These are phyloP conservation scores for Aspergillus leporis DNA, from an alignment of 495 filamentous ascomycete genomes.

Conservation along the genomic window DNA sequence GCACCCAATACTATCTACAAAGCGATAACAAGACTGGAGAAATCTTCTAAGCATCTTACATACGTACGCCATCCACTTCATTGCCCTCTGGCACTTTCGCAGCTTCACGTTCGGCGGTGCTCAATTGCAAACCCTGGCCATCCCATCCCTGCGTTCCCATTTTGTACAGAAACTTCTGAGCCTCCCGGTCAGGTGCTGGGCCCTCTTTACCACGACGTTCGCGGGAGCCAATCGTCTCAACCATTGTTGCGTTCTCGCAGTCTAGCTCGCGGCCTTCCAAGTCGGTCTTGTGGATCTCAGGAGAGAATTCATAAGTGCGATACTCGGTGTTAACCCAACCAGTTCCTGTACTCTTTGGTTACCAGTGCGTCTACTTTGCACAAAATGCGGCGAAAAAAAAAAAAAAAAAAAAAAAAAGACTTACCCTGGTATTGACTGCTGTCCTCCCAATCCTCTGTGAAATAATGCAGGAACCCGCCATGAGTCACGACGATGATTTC, in stretches of 20 bases:
- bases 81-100: conserved; percentile 38
- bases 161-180: conserved; percentile 42
- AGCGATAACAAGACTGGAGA: not conserved
- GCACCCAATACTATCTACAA: conserved; percentile 7
- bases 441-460: conserved; percentile 82
- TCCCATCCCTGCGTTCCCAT: conserved; percentile 45
- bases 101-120: conserved; percentile 39
- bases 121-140: conserved; percentile 45
- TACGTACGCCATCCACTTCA: conserved; percentile 36
- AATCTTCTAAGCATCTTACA: conserved; percentile 23
- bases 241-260: conserved; percentile 58
- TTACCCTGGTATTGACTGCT: conserved; percentile 54
- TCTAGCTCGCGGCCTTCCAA: conserved; percentile 41
- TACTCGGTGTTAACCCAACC: conserved; percentile 86
- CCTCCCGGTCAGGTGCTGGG: conserved; percentile 34
- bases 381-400: too few relatives aligned
- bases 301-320: conserved; percentile 70
- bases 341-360: conserved; percentile 52
- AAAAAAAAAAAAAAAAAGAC: too few relatives aligned
- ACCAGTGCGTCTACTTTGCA: not conserved
- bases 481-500: conserved; percentile 75
- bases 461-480: conserved; percentile 70
- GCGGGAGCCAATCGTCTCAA: conserved; percentile 63
- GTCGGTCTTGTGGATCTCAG: conserved; percentile 39
- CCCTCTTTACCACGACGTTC: conserved; percentile 54